A percentile compares a stretch with the other conserved stretches of the same genome.
Conservation (phyloP, 352 stramenopile genomes). For the Globisporangium spinosum region DNA sequence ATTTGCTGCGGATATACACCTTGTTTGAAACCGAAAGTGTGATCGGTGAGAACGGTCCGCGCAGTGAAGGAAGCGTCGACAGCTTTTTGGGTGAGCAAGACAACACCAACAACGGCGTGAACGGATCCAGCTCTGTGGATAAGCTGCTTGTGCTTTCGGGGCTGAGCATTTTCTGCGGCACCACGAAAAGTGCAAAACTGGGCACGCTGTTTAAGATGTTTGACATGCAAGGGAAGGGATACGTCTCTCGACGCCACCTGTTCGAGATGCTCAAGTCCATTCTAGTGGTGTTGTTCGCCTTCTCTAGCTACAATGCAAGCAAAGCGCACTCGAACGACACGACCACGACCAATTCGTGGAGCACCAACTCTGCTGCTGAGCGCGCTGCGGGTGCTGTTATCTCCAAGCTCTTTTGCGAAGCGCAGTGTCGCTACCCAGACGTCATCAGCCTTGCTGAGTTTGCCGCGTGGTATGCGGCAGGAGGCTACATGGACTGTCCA, state of each 20-base stretch:
- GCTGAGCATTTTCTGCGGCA: conserved; percentile 92
- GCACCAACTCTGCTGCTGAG: conserved; percentile 79
- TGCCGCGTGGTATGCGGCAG: conserved; percentile 94
- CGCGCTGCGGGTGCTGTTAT: conserved; percentile 87
- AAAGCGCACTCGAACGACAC: conserved; percentile 62
- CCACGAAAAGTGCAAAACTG: conserved; percentile 94
- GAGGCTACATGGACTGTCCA: conserved; percentile 92
- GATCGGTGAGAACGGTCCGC: conserved; percentile 27
- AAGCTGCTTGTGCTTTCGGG: conserved; percentile 72
- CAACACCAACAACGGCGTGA: conserved; percentile 16
- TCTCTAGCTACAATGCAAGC: conserved; percentile 74
- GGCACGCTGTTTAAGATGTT: conserved; percentile 84
- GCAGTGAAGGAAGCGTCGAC: conserved; percentile 22
- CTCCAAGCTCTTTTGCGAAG: conserved; percentile 87
- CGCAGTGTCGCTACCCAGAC: conserved; percentile 54
- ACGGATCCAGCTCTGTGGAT: conserved; percentile 59
- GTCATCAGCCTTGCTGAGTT: conserved; percentile 93
- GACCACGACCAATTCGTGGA: conserved; percentile 50
- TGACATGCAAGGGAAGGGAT: conserved; percentile 53
- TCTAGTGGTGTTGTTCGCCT: conserved; percentile 78
- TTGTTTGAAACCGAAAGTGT: conserved; percentile 79
- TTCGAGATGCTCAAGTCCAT: conserved; percentile 85
- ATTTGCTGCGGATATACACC: conserved; percentile 78
- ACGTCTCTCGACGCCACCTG: conserved; percentile 64
- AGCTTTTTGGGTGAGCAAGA: conserved; percentile 25